Base-by-base conservation (phyloP, 1,284 basidiomycete species). In the Ganoderma boninense region DNA sequence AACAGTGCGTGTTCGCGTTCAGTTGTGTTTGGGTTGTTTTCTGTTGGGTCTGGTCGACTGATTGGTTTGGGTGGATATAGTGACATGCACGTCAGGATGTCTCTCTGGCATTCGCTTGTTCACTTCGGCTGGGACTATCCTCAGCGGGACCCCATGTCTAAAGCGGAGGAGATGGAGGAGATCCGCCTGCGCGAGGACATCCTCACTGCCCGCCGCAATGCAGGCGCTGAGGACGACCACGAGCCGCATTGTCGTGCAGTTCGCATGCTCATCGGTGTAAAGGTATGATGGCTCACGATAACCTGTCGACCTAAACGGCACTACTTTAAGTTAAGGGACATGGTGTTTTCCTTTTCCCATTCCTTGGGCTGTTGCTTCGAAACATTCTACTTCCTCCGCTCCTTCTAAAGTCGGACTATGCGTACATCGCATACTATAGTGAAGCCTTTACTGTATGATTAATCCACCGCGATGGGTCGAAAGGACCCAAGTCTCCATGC, bases 41-140 rank as follows among this genome's bases (percentile, higher is more conserved):
- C 40, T 4, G 8, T 4, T 23, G 38, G 20, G 23, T 29, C 2
- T 60, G 35, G 20, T 26, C 26, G 23, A 18, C 26, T 65, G 54
- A 57, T n/a, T n/a, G 29, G 35, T 38, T 38, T 10, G 26, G 7
- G 10, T 23, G 40, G 42, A n/a, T n/a, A 18, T 73, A 92, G 91
- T 59, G 91, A 93, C 74, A 92, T 93, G 88, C 86, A 90, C 69
- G 84, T 86, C n/a, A 87, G 91, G 52, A 82, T 91, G 69, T 86
- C 91, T 8, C 75, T 92, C 26, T 93, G 91, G 91, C 87, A 87
- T 72, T 91, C 90, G 67, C 77, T 92, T 74, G 83, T 85, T 8
- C 85, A 85, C 43, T 79, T 90, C 40, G 89, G 89, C 32, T 93
- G 90, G 87, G 76, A 81, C 35, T 83, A 89, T 46, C 91, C 92